Evolutionary conservation across 1,284 basidiomycete species (phyloP).

Genomic region (Malassezia sp.): DNA sequence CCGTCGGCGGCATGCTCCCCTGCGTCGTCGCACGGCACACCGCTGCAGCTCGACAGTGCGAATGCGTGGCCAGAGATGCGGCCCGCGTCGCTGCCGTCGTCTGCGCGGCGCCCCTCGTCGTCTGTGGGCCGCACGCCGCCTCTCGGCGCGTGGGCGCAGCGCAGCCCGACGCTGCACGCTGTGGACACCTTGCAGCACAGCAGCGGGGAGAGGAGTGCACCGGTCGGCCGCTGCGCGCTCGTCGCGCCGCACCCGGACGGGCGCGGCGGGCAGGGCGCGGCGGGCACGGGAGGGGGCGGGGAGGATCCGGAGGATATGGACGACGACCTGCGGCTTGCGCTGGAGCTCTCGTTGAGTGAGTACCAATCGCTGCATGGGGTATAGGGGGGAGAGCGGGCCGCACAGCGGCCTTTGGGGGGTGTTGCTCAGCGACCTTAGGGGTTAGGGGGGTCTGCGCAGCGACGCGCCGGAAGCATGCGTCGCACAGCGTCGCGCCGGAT

Average conservation of each 20-base stretch:
- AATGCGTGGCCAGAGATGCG: slow-evolving; percentile 14
- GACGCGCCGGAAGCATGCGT: too few relatives aligned
- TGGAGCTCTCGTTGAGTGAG: slow-evolving; percentile 38
- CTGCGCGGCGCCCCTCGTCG: slow-evolving; percentile 4
- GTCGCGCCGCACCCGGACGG: background rate
- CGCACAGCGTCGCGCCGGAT: too few relatives aligned
- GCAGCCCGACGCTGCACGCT: slow-evolving; percentile 6
- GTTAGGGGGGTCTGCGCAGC: too few relatives aligned
- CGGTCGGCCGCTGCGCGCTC: background rate
- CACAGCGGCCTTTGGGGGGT: too few relatives aligned
- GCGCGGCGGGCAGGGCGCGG: background rate
- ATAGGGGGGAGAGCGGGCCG: too few relatives aligned
- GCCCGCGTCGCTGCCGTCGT: background rate
- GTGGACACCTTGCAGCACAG: background rate
- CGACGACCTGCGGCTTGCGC: slow-evolving; percentile 29
- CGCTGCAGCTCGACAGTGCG: slow-evolving; percentile 1
- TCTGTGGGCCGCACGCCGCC: background rate
- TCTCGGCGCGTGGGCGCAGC: slow-evolving; percentile 12
- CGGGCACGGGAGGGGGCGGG: background rate
- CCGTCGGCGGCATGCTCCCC: background rate
- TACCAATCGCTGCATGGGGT: slow-evolving; percentile 16
- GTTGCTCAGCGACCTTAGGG: too few relatives aligned
- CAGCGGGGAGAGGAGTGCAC: background rate
- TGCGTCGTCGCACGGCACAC: slow-evolving; percentile 5
- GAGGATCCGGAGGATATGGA: slow-evolving; percentile 19